Percentiles rank a stretch among this genome's conserved stretches.
phyloP scores from a whole-genome alignment of 345 rosid genomes.

The Pseudoturritis turrita region DNA sequence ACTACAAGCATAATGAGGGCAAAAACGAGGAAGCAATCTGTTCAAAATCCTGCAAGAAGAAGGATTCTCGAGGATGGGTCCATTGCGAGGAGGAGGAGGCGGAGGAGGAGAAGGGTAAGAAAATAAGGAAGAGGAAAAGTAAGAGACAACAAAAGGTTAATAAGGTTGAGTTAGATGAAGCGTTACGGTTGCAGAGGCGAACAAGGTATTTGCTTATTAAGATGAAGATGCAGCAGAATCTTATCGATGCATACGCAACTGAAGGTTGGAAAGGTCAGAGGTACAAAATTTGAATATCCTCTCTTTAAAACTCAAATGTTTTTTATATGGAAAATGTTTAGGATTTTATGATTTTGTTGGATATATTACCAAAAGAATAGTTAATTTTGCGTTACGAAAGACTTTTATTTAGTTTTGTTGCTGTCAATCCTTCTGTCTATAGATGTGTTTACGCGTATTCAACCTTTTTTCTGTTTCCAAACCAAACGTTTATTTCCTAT shows the following conservation, averaged over 20 bases:
- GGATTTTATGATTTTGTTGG: neutral
- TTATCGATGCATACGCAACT: slow-evolving; percentile 88
- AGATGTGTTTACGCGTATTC: neutral
- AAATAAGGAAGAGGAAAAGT: slow-evolving; percentile 44
- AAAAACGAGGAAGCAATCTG: slow-evolving; percentile 14
- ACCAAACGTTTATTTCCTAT: neutral
- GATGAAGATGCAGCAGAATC: slow-evolving; percentile 97
- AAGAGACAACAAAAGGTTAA: slow-evolving; percentile 45
- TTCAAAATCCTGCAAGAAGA: neutral
- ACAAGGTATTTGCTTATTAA: slow-evolving; percentile 80
- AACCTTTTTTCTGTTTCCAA: neutral
- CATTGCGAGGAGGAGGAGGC: slow-evolving; percentile 19
- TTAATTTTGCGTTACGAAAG: neutral
- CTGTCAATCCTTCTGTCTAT: neutral
- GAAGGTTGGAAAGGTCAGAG: slow-evolving; percentile 99
- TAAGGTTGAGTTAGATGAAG: slow-evolving; percentile 59
- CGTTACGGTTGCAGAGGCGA: slow-evolving; percentile 82
- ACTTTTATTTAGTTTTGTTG: neutral
- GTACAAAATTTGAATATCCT: slow-evolving; percentile 37
- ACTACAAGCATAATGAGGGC: neutral
- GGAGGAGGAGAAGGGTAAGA: slow-evolving; percentile 37
- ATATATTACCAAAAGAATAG: slow-evolving; percentile 10
- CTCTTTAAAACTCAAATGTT: neutral
- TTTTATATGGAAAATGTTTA: neutral
- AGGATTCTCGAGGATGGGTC: slow-evolving; percentile 5